These are phyloP conservation scores for Rhodomyrtus tomentosa DNA, from an alignment of 345 rosid species.

Conservation along the genomic window DNA sequence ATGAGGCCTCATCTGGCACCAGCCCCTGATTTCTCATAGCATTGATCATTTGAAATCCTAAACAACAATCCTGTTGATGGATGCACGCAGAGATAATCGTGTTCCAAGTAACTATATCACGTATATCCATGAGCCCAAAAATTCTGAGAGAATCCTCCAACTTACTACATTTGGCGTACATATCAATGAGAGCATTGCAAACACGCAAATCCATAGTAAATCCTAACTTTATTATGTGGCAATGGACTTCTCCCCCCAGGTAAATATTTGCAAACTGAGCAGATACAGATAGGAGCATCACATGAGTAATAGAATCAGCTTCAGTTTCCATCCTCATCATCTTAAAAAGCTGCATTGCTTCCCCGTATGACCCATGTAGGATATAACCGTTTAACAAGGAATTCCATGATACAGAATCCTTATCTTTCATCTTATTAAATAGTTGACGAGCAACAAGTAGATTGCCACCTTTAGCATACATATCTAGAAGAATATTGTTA, in stretches of 20 bases:
- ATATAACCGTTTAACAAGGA: conserved; percentile 40
- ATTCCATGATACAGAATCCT: conserved; percentile 58
- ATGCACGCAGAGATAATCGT: conserved; percentile 43
- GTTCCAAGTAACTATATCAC: conserved; percentile 55
- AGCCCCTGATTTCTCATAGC: conserved; percentile 26
- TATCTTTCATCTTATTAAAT: conserved; percentile 29
- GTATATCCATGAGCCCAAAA: conserved; percentile 30
- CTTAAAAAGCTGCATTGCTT: conserved; percentile 40
- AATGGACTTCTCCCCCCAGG: conserved; percentile 38
- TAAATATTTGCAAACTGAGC: conserved; percentile 17
- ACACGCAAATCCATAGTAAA: conserved; percentile 24
- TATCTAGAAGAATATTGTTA: conserved; percentile 40
- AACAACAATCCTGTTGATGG: conserved; percentile 29
- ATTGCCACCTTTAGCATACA: conserved; percentile 49
- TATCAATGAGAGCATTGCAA: conserved; percentile 41
- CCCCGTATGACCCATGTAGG: conserved; percentile 18
- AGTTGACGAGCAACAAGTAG: conserved; percentile 30
- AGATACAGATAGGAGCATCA: conserved; percentile 32
- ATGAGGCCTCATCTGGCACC: conserved; percentile 37
- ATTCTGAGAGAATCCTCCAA: conserved; percentile 24
- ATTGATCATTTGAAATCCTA: conserved; percentile 32
- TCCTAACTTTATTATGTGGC: conserved; percentile 36
- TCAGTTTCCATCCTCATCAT: conserved; percentile 19
- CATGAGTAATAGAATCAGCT: conserved; percentile 41
- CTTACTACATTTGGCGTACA: conserved; percentile 50